Conservation (phyloP, 768 basidiomycete species). For the Leccinum fibrillosum region DNA sequence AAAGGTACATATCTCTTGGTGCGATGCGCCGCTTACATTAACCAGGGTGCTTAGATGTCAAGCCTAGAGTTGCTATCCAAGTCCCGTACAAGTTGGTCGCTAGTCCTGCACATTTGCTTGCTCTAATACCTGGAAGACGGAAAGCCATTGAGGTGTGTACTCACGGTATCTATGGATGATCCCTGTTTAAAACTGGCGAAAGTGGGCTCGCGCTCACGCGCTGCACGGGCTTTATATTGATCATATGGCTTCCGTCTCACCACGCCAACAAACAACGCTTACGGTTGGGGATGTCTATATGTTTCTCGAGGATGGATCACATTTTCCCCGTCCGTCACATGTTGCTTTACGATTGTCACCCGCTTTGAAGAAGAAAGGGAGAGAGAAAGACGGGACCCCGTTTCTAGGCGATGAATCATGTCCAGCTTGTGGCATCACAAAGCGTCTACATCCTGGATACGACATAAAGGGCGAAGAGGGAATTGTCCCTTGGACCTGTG, state of each 20-base stretch:
- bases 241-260: conserved; percentile 18
- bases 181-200: conserved; percentile 2
- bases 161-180: neutral
- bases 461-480: conserved; percentile 20
- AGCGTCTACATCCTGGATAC: conserved; percentile 24
- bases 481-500: conserved; percentile 20
- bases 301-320: conserved; percentile 42
- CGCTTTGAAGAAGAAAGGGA: conserved; percentile 26
- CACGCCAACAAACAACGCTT: conserved; percentile 23
- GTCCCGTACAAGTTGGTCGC: conserved; percentile 40
- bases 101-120: conserved; percentile 32
- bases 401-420: conserved; percentile 23
- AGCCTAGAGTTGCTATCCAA: conserved; percentile 24
- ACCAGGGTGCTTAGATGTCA: conserved; percentile 32
- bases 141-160: conserved; percentile 47
- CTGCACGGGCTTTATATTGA: conserved; percentile 38
- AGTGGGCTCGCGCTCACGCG: conserved; percentile 48
- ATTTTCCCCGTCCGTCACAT: conserved; percentile 33
- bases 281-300: conserved; percentile 42
- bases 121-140: conserved; percentile 39
- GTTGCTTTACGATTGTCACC: conserved; percentile 2
- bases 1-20: conserved; percentile 31
- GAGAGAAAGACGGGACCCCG: conserved; percentile 22
- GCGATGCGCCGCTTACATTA: neutral
- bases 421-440: conserved; percentile 29